Evolutionary conservation across 78 protist species (phyloP).

Genomic region (Andalucia godoyi): DNA sequence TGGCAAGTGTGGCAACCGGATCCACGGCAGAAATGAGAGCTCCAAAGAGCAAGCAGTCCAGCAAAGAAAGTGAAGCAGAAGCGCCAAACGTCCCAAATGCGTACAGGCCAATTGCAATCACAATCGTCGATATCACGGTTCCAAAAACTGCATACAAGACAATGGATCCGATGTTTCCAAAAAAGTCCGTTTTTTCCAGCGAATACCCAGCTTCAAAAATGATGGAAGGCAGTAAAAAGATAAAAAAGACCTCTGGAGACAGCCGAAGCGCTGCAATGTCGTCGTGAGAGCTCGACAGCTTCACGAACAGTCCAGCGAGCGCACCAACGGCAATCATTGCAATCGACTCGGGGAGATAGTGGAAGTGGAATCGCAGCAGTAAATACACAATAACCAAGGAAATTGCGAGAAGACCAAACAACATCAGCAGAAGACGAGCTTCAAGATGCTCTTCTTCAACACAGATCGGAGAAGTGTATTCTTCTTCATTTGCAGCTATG

Average conservation of each 20-base stretch:
- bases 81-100: not conserved
- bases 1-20: slow-evolving; percentile 13
- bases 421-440: too few relatives aligned
- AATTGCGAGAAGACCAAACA: not conserved
- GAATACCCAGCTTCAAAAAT: slow-evolving; percentile 30
- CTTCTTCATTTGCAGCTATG: too few relatives aligned
- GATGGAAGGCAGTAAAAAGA: slow-evolving; percentile 28
- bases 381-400: not conserved
- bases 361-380: not conserved
- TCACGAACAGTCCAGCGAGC: not conserved
- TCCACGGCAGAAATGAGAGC: slow-evolving; percentile 23
- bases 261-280: not conserved
- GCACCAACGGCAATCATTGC: not conserved
- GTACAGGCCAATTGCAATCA: not conserved
- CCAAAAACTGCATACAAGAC: slow-evolving; percentile 14
- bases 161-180: not conserved
- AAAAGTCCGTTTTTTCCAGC: not conserved
- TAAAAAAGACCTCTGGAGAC: slow-evolving; percentile 67
- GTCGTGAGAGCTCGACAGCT: not conserved
- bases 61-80: not conserved
- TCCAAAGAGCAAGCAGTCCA: slow-evolving; percentile 1
- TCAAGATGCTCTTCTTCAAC: too few relatives aligned
- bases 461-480: too few relatives aligned
- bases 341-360: not conserved
- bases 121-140: not conserved